Conservation (phyloP, 1,284 basidiomycete genomes). For the Trichosporon ovoides region DNA sequence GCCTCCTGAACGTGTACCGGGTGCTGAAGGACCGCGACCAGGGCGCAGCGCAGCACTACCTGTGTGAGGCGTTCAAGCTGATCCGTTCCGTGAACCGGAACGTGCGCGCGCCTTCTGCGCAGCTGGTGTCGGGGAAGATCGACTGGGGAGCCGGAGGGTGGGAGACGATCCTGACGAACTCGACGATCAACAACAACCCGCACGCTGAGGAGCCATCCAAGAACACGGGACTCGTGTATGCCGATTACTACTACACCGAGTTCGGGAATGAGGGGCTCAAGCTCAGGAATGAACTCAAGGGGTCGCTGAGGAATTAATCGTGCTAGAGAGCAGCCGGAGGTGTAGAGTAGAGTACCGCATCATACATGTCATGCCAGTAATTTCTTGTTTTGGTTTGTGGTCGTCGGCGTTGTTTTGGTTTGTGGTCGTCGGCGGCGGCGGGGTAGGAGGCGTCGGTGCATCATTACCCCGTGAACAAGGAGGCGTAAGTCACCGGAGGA, state of each 20-base stretch:
- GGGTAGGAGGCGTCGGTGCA: too few species aligned
- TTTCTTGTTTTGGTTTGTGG: too few species aligned
- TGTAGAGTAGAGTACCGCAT: too few species aligned
- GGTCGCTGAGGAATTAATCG: neutral
- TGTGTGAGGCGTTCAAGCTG: constrained; percentile 27
- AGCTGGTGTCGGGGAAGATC: constrained; percentile 22
- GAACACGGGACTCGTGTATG: constrained; percentile 27
- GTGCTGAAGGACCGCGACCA: constrained; percentile 23
- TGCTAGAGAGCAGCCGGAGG: too few species aligned
- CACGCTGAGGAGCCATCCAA: constrained; percentile 20
- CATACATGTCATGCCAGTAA: too few species aligned
- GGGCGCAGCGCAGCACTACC: constrained; percentile 28
- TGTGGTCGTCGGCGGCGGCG: too few species aligned
- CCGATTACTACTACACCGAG: constrained; percentile 38
- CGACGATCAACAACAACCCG: constrained; percentile 37
- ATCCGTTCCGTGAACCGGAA: constrained; percentile 23
- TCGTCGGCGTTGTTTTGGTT: too few species aligned
- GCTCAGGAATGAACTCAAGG: constrained; percentile 13
- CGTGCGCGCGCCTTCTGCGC: constrained; percentile 26
- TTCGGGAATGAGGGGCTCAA: constrained; percentile 39
- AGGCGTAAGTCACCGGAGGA: too few species aligned
- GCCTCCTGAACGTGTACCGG: constrained; percentile 33
- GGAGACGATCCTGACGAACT: constrained; percentile 41
- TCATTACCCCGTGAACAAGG: too few species aligned
- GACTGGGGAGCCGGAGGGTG: constrained; percentile 37